Evolutionary conservation across 805 yeast species (phyloP), one percentile per base, ranked within the genome.

Genomic region (Zygotorulaspora florentina): DNA sequence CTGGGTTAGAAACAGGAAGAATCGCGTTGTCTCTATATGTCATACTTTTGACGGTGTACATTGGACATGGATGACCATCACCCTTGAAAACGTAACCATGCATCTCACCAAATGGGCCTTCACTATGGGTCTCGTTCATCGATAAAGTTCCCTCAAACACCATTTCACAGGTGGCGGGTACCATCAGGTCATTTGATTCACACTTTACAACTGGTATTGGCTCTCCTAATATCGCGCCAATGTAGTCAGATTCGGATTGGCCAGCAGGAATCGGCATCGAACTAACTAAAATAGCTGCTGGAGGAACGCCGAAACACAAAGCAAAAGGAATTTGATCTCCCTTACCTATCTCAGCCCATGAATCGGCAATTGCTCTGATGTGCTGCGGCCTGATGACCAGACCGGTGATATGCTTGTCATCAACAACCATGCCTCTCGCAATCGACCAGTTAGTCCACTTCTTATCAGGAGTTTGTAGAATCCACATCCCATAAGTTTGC

Each of bases 91-190:
- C 51, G 42, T 61, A 61, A n/a, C 65, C 65, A 41, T 59, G 65
- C 64, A 59, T 58, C 28, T 61, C 66, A 18, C 66, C 65, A 47
- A 61, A 60, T n/a, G 65, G 66, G 26, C 65, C 66, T 39, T 61
- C 66, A 2, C 43, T 39, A 15, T 38, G 47, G 29, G 47, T 26
- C 11, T 53, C 42, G 25, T 53, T 47, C 18, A 58, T 36, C 18
- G 55, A 40, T 20, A 61, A 45, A 18, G 54, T 51, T 8, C 64
- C 64, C 42, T 61, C 65, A 18, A 61, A 43, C 12, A 61, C 62
- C 17, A 60, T 59, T 40, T 61, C 65, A 35, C 51, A 42, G 23
- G 52, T 54, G 20, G 58, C 58, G 12, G 66, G 65, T 8, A 60
- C 61, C 13, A 45, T 15, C n/a, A 59, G 45, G n/a, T 55, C 55